These are phyloP conservation scores for Abrus precatorius DNA, from an alignment of 306 rosid species.

Conservation along the genomic window DNA sequence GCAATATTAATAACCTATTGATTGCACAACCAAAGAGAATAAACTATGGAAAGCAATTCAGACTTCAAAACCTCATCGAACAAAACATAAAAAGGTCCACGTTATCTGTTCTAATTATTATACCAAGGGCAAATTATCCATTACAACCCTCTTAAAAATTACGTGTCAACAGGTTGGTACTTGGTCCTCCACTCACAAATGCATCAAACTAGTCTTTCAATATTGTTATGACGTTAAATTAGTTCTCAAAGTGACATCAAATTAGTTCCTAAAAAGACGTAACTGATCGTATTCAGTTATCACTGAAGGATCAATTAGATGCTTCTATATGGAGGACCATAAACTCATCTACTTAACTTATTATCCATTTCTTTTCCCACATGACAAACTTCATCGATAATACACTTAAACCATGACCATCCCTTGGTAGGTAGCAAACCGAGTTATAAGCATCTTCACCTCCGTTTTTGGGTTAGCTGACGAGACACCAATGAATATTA, in stretches of 20 bases:
- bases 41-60: neutral
- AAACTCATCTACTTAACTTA: conserved; percentile 25
- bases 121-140: neutral
- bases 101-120: conserved; percentile 8
- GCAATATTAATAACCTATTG: conserved; percentile 14
- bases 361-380: conserved; percentile 17
- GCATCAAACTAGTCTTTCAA: neutral
- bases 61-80: conserved; percentile 18
- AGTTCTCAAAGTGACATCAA: neutral
- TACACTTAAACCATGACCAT: conserved; percentile 18
- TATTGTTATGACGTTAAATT: conserved; percentile 1
- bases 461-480: neutral
- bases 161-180: neutral
- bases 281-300: neutral
- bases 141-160: neutral
- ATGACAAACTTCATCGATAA: conserved; percentile 26
- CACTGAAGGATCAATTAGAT: neutral
- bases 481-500: neutral
- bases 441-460: conserved; percentile 7
- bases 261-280: neutral
- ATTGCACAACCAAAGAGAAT: conserved; percentile 27
- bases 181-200: conserved; percentile 1
- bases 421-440: conserved; percentile 38
- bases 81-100: neutral
- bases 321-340: neutral